Percentiles rank a stretch among this genome's conserved stretches.
Evolutionary conservation across 208 protist species (phyloP).

Genomic region (Leishmania amazonensis): DNA sequence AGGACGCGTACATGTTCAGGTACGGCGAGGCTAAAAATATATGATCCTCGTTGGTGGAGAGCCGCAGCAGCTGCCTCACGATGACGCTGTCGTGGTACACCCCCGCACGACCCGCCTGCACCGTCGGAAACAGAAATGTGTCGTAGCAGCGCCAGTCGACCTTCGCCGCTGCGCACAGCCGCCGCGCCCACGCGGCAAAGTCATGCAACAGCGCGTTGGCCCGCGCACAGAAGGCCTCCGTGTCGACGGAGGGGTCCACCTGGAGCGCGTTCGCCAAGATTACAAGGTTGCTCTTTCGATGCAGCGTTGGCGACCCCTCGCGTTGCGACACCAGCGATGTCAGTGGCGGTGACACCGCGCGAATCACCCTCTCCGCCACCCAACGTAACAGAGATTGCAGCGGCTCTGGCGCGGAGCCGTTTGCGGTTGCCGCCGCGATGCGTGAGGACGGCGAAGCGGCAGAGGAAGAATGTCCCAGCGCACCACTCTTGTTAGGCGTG

Average conservation of each 20-base stretch:
- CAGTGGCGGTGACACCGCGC: not conserved
- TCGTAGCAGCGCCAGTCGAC: slow-evolving; percentile 44
- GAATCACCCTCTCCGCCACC: not conserved
- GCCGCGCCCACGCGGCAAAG: slow-evolving; percentile 45
- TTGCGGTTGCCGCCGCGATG: not conserved
- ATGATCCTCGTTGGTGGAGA: slow-evolving; percentile 39
- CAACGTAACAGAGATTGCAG: not conserved
- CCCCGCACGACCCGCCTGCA: slow-evolving; percentile 67
- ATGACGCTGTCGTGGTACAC: slow-evolving; percentile 72
- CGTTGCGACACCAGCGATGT: not conserved
- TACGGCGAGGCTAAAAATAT: slow-evolving; percentile 84
- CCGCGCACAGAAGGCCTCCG: slow-evolving; percentile 29
- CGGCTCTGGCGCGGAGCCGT: not conserved
- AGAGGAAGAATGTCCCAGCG: no score
- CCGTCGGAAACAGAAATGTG: slow-evolving; percentile 76
- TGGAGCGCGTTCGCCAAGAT: slow-evolving; percentile 59
- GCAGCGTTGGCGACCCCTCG: slow-evolving; percentile 36
- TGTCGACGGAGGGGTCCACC: slow-evolving; percentile 52
- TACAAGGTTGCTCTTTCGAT: slow-evolving; percentile 56
- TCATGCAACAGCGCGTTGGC: slow-evolving; percentile 32
- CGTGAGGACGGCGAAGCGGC: not conserved
- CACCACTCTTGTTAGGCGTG: not conserved
- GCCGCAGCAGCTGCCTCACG: slow-evolving; percentile 51
- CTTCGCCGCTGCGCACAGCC: slow-evolving; percentile 10
- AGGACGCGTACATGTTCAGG: slow-evolving; percentile 77